These are phyloP conservation scores for Rosellinia necatrix DNA, from an alignment of 2,329 filamentous ascomycete species.

Conservation along the genomic window DNA sequence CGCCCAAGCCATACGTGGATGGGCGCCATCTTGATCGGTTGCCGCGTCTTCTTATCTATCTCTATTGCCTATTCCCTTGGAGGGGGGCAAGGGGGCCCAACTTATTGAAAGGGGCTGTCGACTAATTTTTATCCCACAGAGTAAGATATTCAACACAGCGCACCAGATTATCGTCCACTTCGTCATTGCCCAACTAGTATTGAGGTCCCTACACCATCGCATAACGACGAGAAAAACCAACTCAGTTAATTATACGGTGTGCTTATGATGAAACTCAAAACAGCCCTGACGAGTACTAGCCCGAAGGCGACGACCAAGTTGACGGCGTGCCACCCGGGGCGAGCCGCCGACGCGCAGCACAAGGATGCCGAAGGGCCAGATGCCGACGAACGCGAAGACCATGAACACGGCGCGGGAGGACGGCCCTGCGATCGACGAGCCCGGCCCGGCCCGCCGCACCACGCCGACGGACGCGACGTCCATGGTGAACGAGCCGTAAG, in stretches of 20 bases:
- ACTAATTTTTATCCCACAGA: no score
- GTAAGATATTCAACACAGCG: no score
- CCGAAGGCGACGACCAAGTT: constrained; percentile 57
- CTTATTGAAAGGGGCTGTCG: no score
- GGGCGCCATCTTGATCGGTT: constrained; percentile 54
- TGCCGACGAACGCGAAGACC: constrained; percentile 58
- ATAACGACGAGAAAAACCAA: constrained; percentile 44
- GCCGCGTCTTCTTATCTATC: constrained; percentile 55
- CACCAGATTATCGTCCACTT: no score
- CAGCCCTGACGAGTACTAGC: constrained; percentile 54
- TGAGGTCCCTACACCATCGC: background rate
- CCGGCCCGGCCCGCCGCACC: constrained; percentile 37
- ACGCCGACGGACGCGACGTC: constrained; percentile 46
- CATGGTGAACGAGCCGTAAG: constrained; percentile 60
- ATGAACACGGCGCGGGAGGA: constrained; percentile 57
- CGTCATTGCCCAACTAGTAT: no score
- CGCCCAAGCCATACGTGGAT: constrained; percentile 64
- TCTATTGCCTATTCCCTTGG: no score
- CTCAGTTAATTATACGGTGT: constrained; percentile 60
- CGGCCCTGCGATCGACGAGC: constrained; percentile 46
- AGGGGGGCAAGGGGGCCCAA: no score
- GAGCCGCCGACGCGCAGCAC: constrained; percentile 56
- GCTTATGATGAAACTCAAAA: constrained; percentile 58
- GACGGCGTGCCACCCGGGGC: constrained; percentile 59
- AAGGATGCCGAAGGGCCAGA: constrained; percentile 61